Conservation (phyloP, 257 asterid genomes). For the Paulownia fortunei region DNA sequence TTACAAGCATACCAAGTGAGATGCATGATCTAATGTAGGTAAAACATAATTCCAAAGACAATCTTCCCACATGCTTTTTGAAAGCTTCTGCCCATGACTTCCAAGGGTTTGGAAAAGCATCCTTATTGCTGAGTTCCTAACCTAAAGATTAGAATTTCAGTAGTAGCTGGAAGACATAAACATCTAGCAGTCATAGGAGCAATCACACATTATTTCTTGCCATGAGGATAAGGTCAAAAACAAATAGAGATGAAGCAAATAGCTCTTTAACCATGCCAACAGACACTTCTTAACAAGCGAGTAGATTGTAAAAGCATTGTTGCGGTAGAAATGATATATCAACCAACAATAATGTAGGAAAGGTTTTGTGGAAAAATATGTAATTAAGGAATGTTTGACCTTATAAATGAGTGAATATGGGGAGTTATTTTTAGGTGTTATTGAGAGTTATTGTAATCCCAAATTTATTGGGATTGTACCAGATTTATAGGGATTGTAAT, state of each 20-base stretch:
- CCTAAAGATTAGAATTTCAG: slow-evolving; percentile 59
- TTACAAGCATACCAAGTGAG: slow-evolving; percentile 87
- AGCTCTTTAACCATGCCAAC: slow-evolving; percentile 20
- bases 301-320: background rate
- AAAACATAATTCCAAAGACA: slow-evolving; percentile 92
- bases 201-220: slow-evolving; percentile 26
- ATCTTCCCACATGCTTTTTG: slow-evolving; percentile 91
- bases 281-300: slow-evolving; percentile 11
- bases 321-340: background rate
- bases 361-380: too few relatives aligned
- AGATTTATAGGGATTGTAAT: too few relatives aligned
- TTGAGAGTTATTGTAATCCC: too few relatives aligned
- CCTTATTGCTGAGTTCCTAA: slow-evolving; percentile 92
- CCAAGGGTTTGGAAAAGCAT: slow-evolving; percentile 98
- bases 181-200: slow-evolving; percentile 30
- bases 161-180: slow-evolving; percentile 27
- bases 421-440: too few relatives aligned
- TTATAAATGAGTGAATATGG: too few relatives aligned
- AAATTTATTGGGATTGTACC: too few relatives aligned
- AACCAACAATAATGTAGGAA: background rate
- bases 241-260: slow-evolving; percentile 23
- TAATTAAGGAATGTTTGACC: too few relatives aligned
- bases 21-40: slow-evolving; percentile 82
- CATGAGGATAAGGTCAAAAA: slow-evolving; percentile 22
- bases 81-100: slow-evolving; percentile 96